Conservation (phyloP, 305 asterid species). For the Nicotiana rustica region DNA sequence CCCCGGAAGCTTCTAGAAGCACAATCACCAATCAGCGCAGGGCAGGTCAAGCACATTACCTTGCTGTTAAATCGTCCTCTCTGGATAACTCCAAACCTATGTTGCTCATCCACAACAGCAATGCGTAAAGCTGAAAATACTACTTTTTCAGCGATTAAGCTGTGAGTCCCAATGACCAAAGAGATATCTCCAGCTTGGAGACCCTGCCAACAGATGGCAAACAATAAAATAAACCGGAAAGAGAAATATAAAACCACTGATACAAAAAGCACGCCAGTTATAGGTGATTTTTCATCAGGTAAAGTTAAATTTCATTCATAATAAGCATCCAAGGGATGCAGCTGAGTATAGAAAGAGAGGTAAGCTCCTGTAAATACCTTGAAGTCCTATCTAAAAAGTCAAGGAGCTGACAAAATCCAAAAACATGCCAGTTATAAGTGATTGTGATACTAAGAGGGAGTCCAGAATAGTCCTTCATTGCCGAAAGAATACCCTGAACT, state of each 20-base stretch:
- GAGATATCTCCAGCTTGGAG: conserved; percentile 84
- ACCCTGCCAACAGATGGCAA: conserved; percentile 60
- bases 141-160: conserved; percentile 88
- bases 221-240: conserved; percentile 34
- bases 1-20: neutral
- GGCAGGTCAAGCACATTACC: conserved; percentile 53
- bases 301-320: too few relatives aligned
- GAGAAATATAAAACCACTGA: neutral
- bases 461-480: conserved; percentile 9
- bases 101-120: conserved; percentile 94
- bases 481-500: too few relatives aligned
- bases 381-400: too few relatives aligned
- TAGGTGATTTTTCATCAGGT: neutral
- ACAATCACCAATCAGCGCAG: neutral
- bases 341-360: too few relatives aligned
- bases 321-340: too few relatives aligned
- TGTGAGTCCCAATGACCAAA: conserved; percentile 93
- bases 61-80: conserved; percentile 93
- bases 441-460: conserved; percentile 26
- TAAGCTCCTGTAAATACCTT: too few relatives aligned
- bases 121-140: conserved; percentile 86
- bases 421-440: neutral
- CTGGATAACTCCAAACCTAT: conserved; percentile 95
- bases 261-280: conserved; percentile 27
- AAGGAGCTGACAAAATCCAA: neutral